Percentiles rank a stretch among this genome's conserved stretches.
phyloP scores from a whole-genome alignment of 352 stramenopile genomes.

The Phytophthora lateralis region DNA sequence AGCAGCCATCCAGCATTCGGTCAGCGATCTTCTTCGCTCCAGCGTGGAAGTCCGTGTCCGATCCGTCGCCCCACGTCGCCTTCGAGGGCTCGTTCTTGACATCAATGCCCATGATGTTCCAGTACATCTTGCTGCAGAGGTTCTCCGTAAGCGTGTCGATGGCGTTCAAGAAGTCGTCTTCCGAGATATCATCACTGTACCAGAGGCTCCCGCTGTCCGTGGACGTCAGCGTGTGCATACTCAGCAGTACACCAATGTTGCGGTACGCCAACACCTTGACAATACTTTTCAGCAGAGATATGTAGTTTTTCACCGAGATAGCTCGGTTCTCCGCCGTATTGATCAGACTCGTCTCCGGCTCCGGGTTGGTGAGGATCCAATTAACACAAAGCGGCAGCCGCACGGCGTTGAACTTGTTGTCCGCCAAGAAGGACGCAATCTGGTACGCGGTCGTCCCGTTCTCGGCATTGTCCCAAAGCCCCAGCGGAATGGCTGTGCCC shows the following conservation, averaged over 20 bases:
- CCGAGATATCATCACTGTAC: slow-evolving; percentile 45
- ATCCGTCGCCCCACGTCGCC: slow-evolving; percentile 51
- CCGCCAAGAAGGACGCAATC: slow-evolving; percentile 65
- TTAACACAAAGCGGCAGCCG: slow-evolving; percentile 68
- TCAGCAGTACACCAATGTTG: slow-evolving; percentile 63
- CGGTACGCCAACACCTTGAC: slow-evolving; percentile 59
- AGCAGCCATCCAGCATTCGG: slow-evolving; percentile 68
- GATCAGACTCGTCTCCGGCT: slow-evolving; percentile 48
- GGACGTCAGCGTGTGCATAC: slow-evolving; percentile 64
- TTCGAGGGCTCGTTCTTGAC: slow-evolving; percentile 67
- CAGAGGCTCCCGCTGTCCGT: slow-evolving; percentile 48
- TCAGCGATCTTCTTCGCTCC: slow-evolving; percentile 58
- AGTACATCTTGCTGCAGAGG: slow-evolving; percentile 61
- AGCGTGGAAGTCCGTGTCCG: slow-evolving; percentile 48
- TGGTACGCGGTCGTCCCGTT: slow-evolving; percentile 82
- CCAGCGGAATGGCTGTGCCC: slow-evolving; percentile 64
- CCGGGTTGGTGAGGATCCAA: slow-evolving; percentile 67
- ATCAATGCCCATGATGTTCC: slow-evolving; percentile 67
- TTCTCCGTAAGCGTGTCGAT: slow-evolving; percentile 53
- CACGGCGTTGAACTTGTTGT: slow-evolving; percentile 84
- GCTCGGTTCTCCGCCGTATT: slow-evolving; percentile 67
- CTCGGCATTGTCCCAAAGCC: slow-evolving; percentile 69
- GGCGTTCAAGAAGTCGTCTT: slow-evolving; percentile 50
- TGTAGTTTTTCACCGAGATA: slow-evolving; percentile 57
- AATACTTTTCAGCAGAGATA: slow-evolving; percentile 55